Conservation (phyloP, 306 rosid species). For the Dalbergia cochinchinensis region DNA sequence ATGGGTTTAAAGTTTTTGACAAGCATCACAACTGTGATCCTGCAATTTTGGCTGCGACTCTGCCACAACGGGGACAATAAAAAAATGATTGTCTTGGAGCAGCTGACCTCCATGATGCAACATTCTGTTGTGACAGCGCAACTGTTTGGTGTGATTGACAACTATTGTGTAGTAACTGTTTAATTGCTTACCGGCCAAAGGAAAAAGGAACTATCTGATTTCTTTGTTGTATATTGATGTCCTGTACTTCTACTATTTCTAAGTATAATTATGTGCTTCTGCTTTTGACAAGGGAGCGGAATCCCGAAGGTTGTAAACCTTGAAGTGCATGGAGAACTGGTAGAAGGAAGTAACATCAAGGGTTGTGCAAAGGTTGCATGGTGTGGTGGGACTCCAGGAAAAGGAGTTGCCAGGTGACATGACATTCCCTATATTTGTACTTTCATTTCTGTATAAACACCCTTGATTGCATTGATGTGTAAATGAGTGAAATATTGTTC, state of each 20-base stretch:
- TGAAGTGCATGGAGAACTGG: constrained; percentile 84
- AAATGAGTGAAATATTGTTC: constrained; percentile 14
- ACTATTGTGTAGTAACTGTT: neutral
- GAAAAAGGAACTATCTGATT: constrained; percentile 8
- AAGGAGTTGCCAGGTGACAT: constrained; percentile 92
- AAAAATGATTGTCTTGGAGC: neutral
- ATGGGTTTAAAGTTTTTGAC: too few species aligned
- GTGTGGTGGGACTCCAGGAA: constrained; percentile 98
- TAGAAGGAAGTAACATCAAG: constrained; percentile 81
- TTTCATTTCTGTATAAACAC: neutral
- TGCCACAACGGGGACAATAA: neutral
- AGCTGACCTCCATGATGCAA: neutral
- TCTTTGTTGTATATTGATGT: constrained; percentile 6
- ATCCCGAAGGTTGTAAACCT: constrained; percentile 87
- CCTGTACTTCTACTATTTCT: constrained; percentile 21
- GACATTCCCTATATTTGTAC: constrained; percentile 32
- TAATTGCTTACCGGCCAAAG: neutral
- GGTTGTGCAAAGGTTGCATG: constrained; percentile 90
- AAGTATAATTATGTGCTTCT: constrained; percentile 3
- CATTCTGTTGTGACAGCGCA: neutral
- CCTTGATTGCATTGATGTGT: constrained; percentile 3
- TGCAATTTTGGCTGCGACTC: too few species aligned
- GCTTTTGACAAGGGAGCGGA: constrained; percentile 71
- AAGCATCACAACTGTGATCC: neutral
- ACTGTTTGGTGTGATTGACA: neutral